Base-by-base conservation (phyloP, 192 early-diverging fungal genomes). In the Haplosporangium gracile region DNA sequence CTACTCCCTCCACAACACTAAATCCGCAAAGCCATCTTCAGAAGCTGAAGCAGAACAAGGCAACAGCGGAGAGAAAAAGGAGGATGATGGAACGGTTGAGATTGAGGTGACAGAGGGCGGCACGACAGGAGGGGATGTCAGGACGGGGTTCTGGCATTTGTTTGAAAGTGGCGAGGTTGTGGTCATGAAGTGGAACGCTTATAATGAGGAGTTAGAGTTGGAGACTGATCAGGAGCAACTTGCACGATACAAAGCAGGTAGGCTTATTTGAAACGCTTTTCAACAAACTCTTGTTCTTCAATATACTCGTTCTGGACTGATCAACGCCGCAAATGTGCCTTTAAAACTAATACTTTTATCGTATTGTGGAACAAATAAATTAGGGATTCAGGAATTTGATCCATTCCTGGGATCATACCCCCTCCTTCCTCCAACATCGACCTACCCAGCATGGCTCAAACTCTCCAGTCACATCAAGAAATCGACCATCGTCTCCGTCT, bases 331-430 rank as follows among this genome's bases (percentile, higher is more conserved):
- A 39, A 4, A 18, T 51, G 47, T 4, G 20, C 5, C 47, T 8
- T 16, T 4, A 15, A 65, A 51, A 34, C 39, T 36, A 32, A 47
- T 7, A 34, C 29, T 38, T 38, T 76, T 22, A 13, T 80, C 29
- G 36, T 10, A 13, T 29, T 65, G 60, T 29, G 60, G 60, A 65
- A 65, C 29, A 32, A 32, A 29, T 11, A 9, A 32, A 13, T 38
- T 89, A 94, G 94, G 95, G 68, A 93, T 97, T 63, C 90, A 95
- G 24, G 92, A 95, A 51, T 92, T 97, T 75, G 97, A 99, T 80
- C 89, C 88, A 9, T 92, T 90, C 69, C 91, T 98, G 5, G 98
- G 97, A 20, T 89, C 95, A 11, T 99, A 97, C 86, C 97, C 95
- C 20, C 78, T 96, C 2, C 85, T 90, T 32, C 93, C 95, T 5